Conservation (phyloP, 2,329 filamentous ascomycete species). For the Botrytis galanthina region DNA sequence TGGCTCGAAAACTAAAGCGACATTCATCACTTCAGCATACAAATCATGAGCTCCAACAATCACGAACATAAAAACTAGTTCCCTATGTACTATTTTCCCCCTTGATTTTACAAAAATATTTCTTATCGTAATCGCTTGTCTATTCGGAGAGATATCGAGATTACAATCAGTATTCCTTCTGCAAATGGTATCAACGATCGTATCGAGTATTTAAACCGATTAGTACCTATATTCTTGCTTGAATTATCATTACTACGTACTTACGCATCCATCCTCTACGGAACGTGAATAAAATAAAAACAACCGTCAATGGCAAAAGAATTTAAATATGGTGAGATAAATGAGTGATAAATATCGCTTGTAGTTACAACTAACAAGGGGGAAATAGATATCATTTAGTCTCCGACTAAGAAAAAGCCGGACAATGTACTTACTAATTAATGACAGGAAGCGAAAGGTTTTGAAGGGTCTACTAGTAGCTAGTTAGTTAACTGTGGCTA, state of each 20-base stretch:
- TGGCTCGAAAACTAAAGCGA: neutral
- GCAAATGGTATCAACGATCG: too few species aligned
- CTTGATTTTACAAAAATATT: too few species aligned
- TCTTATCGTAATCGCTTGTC: too few species aligned
- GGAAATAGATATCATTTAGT: neutral
- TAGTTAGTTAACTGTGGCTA: neutral
- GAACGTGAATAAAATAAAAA: too few species aligned
- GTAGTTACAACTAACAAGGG: neutral
- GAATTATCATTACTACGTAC: too few species aligned
- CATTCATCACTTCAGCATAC: neutral
- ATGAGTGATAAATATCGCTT: neutral
- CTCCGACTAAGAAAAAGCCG: neutral
- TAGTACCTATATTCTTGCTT: rapidly evolving
- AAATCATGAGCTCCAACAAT: neutral
- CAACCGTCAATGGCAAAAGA: too few species aligned
- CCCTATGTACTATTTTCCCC: too few species aligned
- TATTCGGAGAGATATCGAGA: too few species aligned
- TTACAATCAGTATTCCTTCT: too few species aligned
- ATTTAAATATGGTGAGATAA: too few species aligned
- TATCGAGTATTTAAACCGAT: neutral
- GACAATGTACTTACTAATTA: neutral
- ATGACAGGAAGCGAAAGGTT: neutral
- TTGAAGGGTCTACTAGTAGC: neutral
- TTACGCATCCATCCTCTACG: too few species aligned
- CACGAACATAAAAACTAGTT: too few species aligned